These are phyloP conservation scores for Podila clonocystis DNA, from an alignment of 192 early-diverging fungal genomes.

Conservation along the genomic window DNA sequence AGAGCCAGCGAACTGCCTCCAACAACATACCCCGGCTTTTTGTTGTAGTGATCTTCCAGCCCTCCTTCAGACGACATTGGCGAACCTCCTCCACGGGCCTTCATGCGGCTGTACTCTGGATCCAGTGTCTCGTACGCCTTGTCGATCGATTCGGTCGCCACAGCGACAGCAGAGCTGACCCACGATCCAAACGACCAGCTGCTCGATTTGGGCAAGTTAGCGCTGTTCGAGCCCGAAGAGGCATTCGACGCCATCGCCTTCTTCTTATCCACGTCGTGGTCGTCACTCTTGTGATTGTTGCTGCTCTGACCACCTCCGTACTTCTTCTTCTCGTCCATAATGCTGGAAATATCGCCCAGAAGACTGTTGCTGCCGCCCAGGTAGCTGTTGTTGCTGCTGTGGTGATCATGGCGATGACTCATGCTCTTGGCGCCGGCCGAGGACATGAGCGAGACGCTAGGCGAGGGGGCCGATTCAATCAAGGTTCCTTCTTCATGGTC, in stretches of 20 bases:
- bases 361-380: slow-evolving; percentile 20
- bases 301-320: background rate
- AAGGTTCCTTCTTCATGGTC: slow-evolving; percentile 1
- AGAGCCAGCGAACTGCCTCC: slow-evolving; percentile 43
- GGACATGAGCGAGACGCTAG: slow-evolving; percentile 23
- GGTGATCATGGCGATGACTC: slow-evolving; percentile 46
- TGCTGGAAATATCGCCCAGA: slow-evolving; percentile 29
- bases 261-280: slow-evolving; percentile 8
- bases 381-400: slow-evolving; percentile 5
- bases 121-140: slow-evolving; percentile 45
- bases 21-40: slow-evolving; percentile 43
- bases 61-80: background rate
- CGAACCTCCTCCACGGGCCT: slow-evolving; percentile 10
- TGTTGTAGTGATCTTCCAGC: slow-evolving; percentile 3
- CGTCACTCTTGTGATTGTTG: background rate
- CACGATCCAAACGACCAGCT: slow-evolving; percentile 51
- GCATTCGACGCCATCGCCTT: background rate
- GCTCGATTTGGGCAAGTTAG: slow-evolving; percentile 27
- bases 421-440: slow-evolving; percentile 19
- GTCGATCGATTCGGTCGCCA: slow-evolving; percentile 34
- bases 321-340: slow-evolving; percentile 36
- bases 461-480: slow-evolving; percentile 10
- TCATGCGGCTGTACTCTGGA: slow-evolving; percentile 45
- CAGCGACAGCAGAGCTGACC: slow-evolving; percentile 49
- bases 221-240: background rate